Evolutionary conservation across 2,329 filamentous ascomycete genomes (phyloP), one percentile per base, ranked within the genome.

Genomic region (Talaromyces pinophilus): DNA sequence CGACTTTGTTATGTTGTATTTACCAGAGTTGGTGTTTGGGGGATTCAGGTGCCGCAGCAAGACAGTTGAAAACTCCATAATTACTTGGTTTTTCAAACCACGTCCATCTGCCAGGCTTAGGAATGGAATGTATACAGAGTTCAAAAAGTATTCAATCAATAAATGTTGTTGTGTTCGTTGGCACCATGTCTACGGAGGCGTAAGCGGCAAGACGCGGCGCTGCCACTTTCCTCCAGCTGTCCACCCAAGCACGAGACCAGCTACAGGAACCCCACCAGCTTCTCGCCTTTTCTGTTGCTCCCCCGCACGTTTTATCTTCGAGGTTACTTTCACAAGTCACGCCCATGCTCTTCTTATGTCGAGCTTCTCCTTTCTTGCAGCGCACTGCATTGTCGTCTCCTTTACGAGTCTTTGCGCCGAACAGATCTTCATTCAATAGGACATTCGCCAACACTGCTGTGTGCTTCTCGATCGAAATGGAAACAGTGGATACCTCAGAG

Each of bases 401-500:
- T 55, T 69, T 78, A 63, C 74, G 72, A 72, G 73, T 73, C 62
- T 62, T 70, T 44, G 52, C 62, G 54, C 54, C 54, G 25, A 17
- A 13, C 40, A 46, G 6, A 62, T 33, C 10, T 65, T 25, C 66
- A 38, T 25, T 63, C 15, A 15, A 15, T 33, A 54, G 78, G 68
- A 74, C 75, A 50, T 81, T 81, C 69, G 80, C 79, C 33, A 72
- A 71, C 69, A 77, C 77, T 54, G 70, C 73, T 54, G 71, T 73
- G 50, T 72, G 78, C 67, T 77, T 72, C 69, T 70, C 75, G 52
- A 66, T 81, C 78, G 85, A 88, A 40, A 96, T 95, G 91, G 90
- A 88, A 75, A 88, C 86, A 63, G 89, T 96, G 71, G 84, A 95
- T 79, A 97, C 93, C 42, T 88, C 88, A 64, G 84, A 87, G 69